Conservation (phyloP, 768 basidiomycete genomes). For the Suillus brevipes region DNA sequence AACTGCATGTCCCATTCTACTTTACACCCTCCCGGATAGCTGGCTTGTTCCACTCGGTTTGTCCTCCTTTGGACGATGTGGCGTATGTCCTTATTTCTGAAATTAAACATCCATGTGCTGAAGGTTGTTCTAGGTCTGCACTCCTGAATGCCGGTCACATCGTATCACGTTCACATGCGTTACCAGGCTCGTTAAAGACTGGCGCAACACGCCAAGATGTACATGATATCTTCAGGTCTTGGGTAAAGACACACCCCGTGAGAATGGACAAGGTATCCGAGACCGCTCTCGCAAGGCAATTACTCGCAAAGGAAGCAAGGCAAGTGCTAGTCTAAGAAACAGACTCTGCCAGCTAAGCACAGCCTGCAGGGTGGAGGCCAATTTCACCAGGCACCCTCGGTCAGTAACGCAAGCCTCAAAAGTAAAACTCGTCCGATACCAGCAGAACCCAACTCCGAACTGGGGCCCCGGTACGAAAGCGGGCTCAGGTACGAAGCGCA, state of each 20-base stretch:
- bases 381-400: conserved; percentile 75
- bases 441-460: conserved; percentile 84
- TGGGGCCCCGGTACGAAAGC: conserved; percentile 90
- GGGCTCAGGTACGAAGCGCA: conserved; percentile 36
- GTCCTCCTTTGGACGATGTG: conserved; percentile 72
- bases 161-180: conserved; percentile 90
- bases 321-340: conserved; percentile 34
- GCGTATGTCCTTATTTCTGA: conserved; percentile 51
- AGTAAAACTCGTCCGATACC: conserved; percentile 83
- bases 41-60: conserved; percentile 77
- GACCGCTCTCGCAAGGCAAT: conserved; percentile 63
- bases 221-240: conserved; percentile 83
- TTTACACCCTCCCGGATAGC: conserved; percentile 83
- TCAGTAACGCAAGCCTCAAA: conserved; percentile 59
- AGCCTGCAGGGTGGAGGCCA: conserved; percentile 53
- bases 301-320: conserved; percentile 72
- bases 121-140: conserved; percentile 61
- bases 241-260: conserved; percentile 80
- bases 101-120: background rate
- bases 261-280: conserved; percentile 80
- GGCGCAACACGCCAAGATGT: conserved; percentile 69
- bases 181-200: conserved; percentile 89
- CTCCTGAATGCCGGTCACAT: conserved; percentile 82
- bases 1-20: conserved; percentile 77
- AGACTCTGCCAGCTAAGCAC: background rate